Base-by-base conservation (phyloP, 2,329 filamentous ascomycete species). In the Verticillium nubilum region DNA sequence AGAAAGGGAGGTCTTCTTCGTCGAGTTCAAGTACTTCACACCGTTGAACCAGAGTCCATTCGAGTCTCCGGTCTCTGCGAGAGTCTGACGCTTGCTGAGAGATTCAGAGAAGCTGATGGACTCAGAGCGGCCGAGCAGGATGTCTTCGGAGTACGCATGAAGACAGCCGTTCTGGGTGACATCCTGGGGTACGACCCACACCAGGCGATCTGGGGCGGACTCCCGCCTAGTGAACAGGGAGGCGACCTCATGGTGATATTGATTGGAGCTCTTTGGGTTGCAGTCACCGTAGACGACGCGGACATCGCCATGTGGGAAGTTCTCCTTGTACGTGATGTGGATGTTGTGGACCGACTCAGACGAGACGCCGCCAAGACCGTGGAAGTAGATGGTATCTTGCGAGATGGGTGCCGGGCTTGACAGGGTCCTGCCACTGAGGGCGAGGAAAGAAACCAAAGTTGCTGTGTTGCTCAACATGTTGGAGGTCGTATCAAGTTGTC, bases 1-100 rank as follows among this genome's bases (percentile, higher is more conserved):
- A 12, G 77, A 72, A 55, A 76, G 76, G 15, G 82, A 76, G 60
- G 83, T 74, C 65, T 82, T 84, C 28, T 76, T 73, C 62, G 81
- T 70, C 55, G 82, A 0, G 84, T 84, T 68, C 66, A 70, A 5
- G 67, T 65, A 56, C 78, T 73, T 61, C 10, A 56, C 33, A 19
- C 54, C 54, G 25, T 47, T 37, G 54, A 56, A 56, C 54, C 54
- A 56, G 4, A 56, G 54, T 25, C 54, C 54, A 35, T 56, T 56
- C 7, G 63, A 59, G 50, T 65, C 62, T 27, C 63, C 62, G 26
- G 64, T 62, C 19, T 60, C 59, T 42, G 64, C 59, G 6, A 56
- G 54, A 5, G 25, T 13, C 25, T 56, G 35, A 5, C 54, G 54
- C 29, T 56, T 56, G 1, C 54, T 33, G 17, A 50, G 54, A 9